Base-by-base conservation (phyloP, 2,329 filamentous ascomycete species). In the Cladorrhinum sp. region DNA sequence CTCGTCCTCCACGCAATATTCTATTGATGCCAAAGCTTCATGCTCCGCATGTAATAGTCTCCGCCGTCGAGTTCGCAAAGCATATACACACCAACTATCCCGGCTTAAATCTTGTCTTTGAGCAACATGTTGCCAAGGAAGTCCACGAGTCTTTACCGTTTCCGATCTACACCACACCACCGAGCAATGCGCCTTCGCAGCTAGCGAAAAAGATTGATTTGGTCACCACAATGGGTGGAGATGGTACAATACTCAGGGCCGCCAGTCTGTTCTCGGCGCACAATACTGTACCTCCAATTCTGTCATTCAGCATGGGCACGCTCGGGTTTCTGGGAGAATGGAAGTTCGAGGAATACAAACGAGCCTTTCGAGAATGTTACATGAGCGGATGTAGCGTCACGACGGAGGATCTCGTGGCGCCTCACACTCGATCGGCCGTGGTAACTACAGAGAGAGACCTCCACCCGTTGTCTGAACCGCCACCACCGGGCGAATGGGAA, bases 221-320 rank as follows among this genome's bases (percentile, higher is more conserved):
- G 61, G 88, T 94, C 21, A 87, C 91, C 49, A 98, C 95, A 0
- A 86, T 99, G 55, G 95, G 95, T 57, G 95, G 95, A 48, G 95
- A 99, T 73, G 92, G 92, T 63, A 96, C 92, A 2, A 94, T 96
- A 58, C 76, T 96, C 52, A 90, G 91, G 62, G 92, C 92, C 0
- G 89, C 91, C 1, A 93, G 90, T 58, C 82, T 97, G 4, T 98
- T 96, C 76, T 92, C 92, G 62, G 88, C 91, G 39, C 87, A 90
- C 50, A 81, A 84, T 1, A 86, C 86, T 49, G 94, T 99, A 0
- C 95, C 95, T 0, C 95, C 95, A 0, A 90, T 99, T 33, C 80
- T 99, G 7, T 92, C 91, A 1, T 99, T 99, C 72, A 96, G 92
- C 72, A 97, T 99, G 91, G 95, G 95, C 5, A 96, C 94, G 0